phyloP scores from a whole-genome alignment of 371 early-diverging fungal species.

The Choanephora cucurbitarum region DNA sequence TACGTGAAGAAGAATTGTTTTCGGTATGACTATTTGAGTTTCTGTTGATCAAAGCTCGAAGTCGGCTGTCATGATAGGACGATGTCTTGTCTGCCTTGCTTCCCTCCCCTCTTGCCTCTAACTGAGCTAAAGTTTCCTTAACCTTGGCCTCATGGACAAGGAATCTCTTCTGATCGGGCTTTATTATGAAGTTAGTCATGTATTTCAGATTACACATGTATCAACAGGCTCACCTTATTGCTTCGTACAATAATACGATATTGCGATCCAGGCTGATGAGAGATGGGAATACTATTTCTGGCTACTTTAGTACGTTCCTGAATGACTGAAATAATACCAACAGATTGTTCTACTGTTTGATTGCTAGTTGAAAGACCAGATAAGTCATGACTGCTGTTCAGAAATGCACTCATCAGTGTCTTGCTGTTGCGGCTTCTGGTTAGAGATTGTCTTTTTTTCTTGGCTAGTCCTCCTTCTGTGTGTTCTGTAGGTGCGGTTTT shows the following conservation, averaged over 20 bases:
- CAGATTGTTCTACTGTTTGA: background rate
- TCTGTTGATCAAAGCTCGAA: constrained; percentile 19
- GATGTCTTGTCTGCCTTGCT: constrained; percentile 17
- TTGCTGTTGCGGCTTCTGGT: constrained; percentile 9
- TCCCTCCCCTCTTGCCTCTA: constrained; percentile 30
- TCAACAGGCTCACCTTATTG: constrained; percentile 32
- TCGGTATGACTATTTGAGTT: constrained; percentile 9
- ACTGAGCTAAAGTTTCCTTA: constrained; percentile 27
- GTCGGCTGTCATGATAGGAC: constrained; percentile 13
- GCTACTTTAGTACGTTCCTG: constrained; percentile 35
- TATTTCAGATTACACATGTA: no score
- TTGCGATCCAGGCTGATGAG: constrained; percentile 25
- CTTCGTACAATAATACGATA: constrained; percentile 44
- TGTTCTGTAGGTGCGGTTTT: background rate
- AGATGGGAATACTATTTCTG: constrained; percentile 11
- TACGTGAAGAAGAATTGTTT: constrained; percentile 16
- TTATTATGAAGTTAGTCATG: background rate
- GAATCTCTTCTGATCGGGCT: constrained; percentile 17
- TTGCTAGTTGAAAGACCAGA: background rate
- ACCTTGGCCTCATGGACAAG: constrained; percentile 31
- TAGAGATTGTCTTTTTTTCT: constrained; percentile 4
- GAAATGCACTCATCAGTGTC: background rate
- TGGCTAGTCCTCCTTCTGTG: background rate
- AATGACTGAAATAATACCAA: constrained; percentile 42
- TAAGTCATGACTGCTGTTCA: background rate